Conservation (phyloP, 345 rosid genomes). For the Hirschfeldia incana region DNA sequence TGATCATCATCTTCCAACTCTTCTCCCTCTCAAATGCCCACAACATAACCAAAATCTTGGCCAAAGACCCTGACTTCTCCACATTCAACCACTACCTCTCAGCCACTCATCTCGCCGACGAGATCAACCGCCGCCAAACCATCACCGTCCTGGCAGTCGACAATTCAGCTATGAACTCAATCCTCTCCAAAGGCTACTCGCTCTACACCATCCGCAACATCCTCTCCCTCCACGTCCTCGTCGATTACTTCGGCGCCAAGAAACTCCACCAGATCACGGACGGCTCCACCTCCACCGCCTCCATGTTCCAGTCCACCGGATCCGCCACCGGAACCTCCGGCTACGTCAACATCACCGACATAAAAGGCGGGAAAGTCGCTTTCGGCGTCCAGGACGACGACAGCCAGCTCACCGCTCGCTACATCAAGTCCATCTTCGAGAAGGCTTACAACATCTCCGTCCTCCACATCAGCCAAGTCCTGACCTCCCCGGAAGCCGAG, state of each 20-base stretch:
- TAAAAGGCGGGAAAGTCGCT: constrained; percentile 85
- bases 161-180: constrained; percentile 71
- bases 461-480: constrained; percentile 64
- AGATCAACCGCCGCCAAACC: constrained; percentile 80
- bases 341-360: constrained; percentile 74
- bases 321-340: constrained; percentile 83
- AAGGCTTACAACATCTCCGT: constrained; percentile 79
- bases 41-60: constrained; percentile 80
- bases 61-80: constrained; percentile 73
- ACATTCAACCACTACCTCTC: constrained; percentile 95
- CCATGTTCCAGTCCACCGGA: constrained; percentile 94
- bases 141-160: constrained; percentile 88
- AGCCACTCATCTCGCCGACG: constrained; percentile 75
- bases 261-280: constrained; percentile 85
- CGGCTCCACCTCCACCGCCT: constrained; percentile 66
- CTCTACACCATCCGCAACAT: constrained; percentile 72
- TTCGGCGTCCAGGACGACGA: constrained; percentile 63
- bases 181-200: constrained; percentile 65
- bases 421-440: constrained; percentile 74
- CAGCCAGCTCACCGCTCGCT: constrained; percentile 55
- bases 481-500: constrained; percentile 78
- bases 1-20: constrained; percentile 34
- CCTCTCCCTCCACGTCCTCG: constrained; percentile 84
- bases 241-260: constrained; percentile 88
- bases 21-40: constrained; percentile 48